These are phyloP conservation scores for Pseudocercospora macadamiae DNA, from an alignment of 2,329 filamentous ascomycete species.

Conservation along the genomic window DNA sequence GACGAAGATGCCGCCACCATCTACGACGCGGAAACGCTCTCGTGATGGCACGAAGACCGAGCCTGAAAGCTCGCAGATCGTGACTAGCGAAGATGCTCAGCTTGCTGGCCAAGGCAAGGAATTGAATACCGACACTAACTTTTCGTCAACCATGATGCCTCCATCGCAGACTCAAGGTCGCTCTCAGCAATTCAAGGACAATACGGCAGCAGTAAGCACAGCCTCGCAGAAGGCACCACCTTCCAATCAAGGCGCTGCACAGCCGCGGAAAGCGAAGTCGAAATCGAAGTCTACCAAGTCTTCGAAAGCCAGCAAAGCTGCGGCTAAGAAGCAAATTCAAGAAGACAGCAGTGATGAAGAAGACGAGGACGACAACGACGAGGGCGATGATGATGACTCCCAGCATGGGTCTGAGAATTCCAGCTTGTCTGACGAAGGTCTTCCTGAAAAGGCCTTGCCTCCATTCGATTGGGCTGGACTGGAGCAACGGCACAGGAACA, in stretches of 20 bases:
- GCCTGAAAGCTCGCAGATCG: constrained; percentile 1
- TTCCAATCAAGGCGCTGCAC: constrained; percentile 11
- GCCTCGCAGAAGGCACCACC: constrained; percentile 12
- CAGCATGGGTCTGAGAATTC: constrained; percentile 22
- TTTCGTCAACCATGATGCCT: constrained; percentile 5
- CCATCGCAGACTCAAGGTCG: constrained; percentile 9
- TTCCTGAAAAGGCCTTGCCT: constrained; percentile 46
- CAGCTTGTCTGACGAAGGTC: constrained; percentile 27
- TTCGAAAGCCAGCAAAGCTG: background rate
- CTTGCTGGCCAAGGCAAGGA: constrained; percentile 8
- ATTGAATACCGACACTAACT: constrained; percentile 6
- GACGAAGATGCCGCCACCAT: constrained; percentile 13
- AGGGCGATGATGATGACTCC: background rate
- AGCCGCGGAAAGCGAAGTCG: constrained; percentile 18
- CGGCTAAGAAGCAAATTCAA: constrained; percentile 24
- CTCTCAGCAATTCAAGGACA: background rate
- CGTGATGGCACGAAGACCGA: constrained; percentile 13
- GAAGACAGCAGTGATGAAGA: background rate
- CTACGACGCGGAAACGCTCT: constrained; percentile 20
- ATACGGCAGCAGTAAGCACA: background rate
- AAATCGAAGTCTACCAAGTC: constrained; percentile 9
- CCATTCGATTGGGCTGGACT: constrained; percentile 79
- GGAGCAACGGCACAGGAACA: constrained; percentile 67
- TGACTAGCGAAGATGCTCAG: background rate
- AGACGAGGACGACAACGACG: constrained; percentile 1